These are phyloP conservation scores for Teunomyces lycoperdinae DNA, from an alignment of 805 yeast genomes.

Conservation along the genomic window DNA sequence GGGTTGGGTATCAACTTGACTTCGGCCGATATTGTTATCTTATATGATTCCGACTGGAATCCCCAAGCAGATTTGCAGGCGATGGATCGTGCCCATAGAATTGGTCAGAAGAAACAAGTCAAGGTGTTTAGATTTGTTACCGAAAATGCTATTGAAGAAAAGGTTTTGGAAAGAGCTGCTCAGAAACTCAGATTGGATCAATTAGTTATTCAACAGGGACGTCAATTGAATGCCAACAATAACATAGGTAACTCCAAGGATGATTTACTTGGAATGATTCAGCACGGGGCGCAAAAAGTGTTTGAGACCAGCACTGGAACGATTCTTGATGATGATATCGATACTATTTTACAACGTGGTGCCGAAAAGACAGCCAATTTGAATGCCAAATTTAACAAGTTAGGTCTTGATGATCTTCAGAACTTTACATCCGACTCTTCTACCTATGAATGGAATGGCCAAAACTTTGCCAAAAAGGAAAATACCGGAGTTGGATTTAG, in stretches of 20 bases:
- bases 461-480: conserved; percentile 64
- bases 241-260: conserved; percentile 64
- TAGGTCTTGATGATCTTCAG: conserved; percentile 92
- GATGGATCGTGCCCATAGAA: conserved; percentile 97
- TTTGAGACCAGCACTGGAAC: conserved; percentile 50
- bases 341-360: conserved; percentile 75
- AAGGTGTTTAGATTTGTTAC: conserved; percentile 90
- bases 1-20: conserved; percentile 93
- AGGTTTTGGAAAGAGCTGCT: conserved; percentile 92
- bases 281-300: conserved; percentile 90
- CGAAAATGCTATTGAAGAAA: conserved; percentile 94
- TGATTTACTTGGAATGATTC: conserved; percentile 91
- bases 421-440: conserved; percentile 84
- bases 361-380: conserved; percentile 76
- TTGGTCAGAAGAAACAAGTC: conserved; percentile 96
- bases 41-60: conserved; percentile 95
- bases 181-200: conserved; percentile 91
- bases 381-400: conserved; percentile 76
- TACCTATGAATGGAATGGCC: conserved; percentile 97
- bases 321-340: conserved; percentile 68
- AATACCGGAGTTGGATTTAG: conserved; percentile 39
- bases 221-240: conserved; percentile 45
- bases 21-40: conserved; percentile 83
- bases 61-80: conserved; percentile 98
- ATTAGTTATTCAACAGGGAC: conserved; percentile 91